These are phyloP conservation scores for Radiomyces spectabilis DNA, from an alignment of 192 early-diverging fungal species.

Conservation along the genomic window DNA sequence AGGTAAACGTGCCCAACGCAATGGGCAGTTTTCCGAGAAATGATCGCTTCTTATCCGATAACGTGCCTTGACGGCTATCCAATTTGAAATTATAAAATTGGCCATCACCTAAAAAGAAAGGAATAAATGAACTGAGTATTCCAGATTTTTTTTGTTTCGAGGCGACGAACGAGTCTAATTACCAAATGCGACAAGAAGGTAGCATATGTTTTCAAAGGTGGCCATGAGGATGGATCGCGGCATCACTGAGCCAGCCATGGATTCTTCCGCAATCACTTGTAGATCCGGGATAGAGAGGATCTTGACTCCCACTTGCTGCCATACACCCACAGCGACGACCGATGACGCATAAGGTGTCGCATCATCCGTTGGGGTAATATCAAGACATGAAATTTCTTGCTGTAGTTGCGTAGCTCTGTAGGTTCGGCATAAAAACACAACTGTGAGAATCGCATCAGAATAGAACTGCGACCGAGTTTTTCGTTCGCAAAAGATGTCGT, in stretches of 20 bases:
- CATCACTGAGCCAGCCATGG: constrained; percentile 47
- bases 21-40: constrained; percentile 78
- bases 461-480: too few relatives aligned
- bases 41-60: constrained; percentile 52
- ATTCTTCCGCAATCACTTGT: constrained; percentile 33
- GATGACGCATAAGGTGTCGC: constrained; percentile 15
- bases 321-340: constrained; percentile 63
- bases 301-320: constrained; percentile 57
- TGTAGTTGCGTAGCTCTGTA: constrained; percentile 40
- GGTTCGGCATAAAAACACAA: too few relatives aligned
- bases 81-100: constrained; percentile 70
- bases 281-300: constrained; percentile 55
- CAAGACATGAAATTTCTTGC: constrained; percentile 70
- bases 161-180: constrained; percentile 23
- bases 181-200: constrained; percentile 71
- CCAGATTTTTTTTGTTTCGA: not conserved
- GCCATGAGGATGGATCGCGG: constrained; percentile 67
- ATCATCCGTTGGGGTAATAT: constrained; percentile 43
- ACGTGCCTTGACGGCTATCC: constrained; percentile 23
- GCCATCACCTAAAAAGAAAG: constrained; percentile 67
- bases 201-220: constrained; percentile 62
- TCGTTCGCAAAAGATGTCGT: too few relatives aligned
- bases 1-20: constrained; percentile 48
- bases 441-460: too few relatives aligned
- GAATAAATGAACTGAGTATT: not conserved